A percentile compares a stretch with the other conserved stretches of the same genome.
phyloP scores from a whole-genome alignment of 1,284 basidiomycete species.

The Mycosarcoma mackinlayi region DNA sequence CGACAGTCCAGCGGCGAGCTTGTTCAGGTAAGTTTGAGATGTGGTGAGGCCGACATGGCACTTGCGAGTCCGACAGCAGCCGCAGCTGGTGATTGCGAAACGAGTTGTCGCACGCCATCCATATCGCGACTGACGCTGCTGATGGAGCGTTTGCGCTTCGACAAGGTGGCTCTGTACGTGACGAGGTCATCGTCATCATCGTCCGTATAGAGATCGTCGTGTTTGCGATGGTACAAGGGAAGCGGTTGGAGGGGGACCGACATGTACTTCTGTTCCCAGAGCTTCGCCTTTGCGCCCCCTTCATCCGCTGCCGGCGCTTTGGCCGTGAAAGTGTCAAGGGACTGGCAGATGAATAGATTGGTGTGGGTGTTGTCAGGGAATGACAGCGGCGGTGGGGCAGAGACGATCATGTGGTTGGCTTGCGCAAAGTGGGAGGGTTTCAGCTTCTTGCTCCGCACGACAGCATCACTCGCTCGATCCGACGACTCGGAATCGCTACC shows the following conservation, averaged over 20 bases:
- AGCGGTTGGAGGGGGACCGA: conserved; percentile 16
- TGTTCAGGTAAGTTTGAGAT: too few species aligned
- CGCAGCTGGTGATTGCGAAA: not conserved
- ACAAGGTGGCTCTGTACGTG: conserved; percentile 9
- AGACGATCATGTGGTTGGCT: not conserved
- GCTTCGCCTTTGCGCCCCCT: not conserved
- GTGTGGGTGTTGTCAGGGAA: too few species aligned
- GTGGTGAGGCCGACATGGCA: too few species aligned
- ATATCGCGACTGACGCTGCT: not conserved
- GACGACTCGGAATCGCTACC: conserved; percentile 7
- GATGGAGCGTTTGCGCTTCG: conserved; percentile 9
- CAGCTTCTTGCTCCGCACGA: conserved; percentile 7
- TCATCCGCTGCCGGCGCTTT: not conserved
- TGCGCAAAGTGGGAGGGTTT: not conserved
- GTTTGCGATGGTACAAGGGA: not conserved
- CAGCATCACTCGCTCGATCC: not conserved
- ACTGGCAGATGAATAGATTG: too few species aligned
- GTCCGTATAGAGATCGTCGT: conserved; percentile 29
- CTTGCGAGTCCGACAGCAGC: too few species aligned
- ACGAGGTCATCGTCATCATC: conserved; percentile 33
- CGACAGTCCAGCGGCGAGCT: too few species aligned
- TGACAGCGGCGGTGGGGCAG: not conserved
- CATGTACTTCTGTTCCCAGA: not conserved
- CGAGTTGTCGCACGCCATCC: not conserved
- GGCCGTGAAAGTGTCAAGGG: too few species aligned